These are phyloP conservation scores for Malus hybrid DNA, from an alignment of 331 rosid species.

Conservation along the genomic window DNA sequence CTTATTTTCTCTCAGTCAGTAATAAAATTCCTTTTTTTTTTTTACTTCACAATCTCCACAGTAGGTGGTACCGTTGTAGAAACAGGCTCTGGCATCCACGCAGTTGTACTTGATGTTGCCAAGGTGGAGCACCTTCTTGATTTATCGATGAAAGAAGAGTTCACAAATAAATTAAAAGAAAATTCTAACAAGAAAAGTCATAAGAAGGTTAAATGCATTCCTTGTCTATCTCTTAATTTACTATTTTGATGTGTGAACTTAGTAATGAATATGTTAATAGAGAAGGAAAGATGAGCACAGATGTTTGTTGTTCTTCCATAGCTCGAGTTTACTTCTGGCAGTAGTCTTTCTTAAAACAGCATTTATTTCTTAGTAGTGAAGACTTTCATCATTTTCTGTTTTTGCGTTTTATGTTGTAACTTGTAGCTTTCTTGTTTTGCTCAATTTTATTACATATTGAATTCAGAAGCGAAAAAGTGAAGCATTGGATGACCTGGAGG, in stretches of 20 bases:
- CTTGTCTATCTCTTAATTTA: not conserved
- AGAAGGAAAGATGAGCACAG: not conserved
- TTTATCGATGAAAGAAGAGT: slow-evolving; percentile 60
- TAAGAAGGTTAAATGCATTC: slow-evolving; percentile 47
- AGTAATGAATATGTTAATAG: not conserved
- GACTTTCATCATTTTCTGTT: slow-evolving; percentile 6
- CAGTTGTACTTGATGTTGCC: slow-evolving; percentile 80
- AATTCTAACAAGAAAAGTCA: too few relatives aligned
- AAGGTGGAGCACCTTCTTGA: slow-evolving; percentile 70
- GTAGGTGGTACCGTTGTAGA: slow-evolving; percentile 54
- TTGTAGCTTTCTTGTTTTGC: not conserved
- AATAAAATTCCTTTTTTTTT: not conserved
- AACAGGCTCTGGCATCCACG: slow-evolving; percentile 57
- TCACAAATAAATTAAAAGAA: slow-evolving; percentile 45
- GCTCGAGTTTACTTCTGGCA: not conserved
- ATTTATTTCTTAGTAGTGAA: not conserved
- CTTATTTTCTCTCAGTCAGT: slow-evolving; percentile 3
- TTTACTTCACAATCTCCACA: slow-evolving; percentile 15
- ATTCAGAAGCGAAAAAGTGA: slow-evolving; percentile 74
- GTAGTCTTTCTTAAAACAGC: not conserved
- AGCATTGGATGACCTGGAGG: slow-evolving; percentile 38
- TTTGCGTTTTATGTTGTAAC: not conserved
- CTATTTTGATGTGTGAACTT: not conserved
- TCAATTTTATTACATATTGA: not conserved
- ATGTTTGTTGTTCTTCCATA: not conserved